phyloP scores from a whole-genome alignment of 768 basidiomycete genomes.

The Calocera viscosa region DNA sequence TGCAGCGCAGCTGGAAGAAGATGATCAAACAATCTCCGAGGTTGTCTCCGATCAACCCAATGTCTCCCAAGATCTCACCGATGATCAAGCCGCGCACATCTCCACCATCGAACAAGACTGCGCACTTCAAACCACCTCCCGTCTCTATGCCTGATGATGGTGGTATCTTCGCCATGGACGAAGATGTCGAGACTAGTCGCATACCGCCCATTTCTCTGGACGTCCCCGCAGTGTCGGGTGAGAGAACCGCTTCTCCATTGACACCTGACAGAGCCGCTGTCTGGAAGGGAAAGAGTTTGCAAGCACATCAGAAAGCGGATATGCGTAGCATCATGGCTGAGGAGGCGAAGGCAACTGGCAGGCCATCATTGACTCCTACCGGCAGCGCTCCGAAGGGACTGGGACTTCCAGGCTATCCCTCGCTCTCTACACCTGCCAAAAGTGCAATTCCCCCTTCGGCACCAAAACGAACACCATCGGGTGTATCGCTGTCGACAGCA shows the following conservation, averaged over 20 bases:
- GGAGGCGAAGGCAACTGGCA: slow-evolving; percentile 32
- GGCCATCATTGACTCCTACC: slow-evolving; percentile 9
- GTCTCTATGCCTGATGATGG: slow-evolving; percentile 33
- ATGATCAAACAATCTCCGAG: slow-evolving; percentile 22
- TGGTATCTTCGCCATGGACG: slow-evolving; percentile 79
- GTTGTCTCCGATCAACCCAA: slow-evolving; percentile 26
- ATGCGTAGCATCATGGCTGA: slow-evolving; percentile 83
- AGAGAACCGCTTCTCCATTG: slow-evolving; percentile 13
- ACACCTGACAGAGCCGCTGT: slow-evolving; percentile 22
- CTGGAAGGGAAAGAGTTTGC: slow-evolving; percentile 13
- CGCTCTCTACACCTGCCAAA: slow-evolving; percentile 6
- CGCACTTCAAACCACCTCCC: slow-evolving; percentile 22
- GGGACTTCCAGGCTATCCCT: slow-evolving; percentile 13
- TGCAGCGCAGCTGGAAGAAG: slow-evolving; percentile 29
- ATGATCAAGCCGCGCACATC: slow-evolving; percentile 14
- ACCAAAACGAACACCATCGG: slow-evolving; percentile 8
- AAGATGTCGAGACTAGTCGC: slow-evolving; percentile 30
- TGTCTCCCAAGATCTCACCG: slow-evolving; percentile 12
- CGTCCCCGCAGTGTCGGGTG: neutral
- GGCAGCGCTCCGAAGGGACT: slow-evolving; percentile 12
- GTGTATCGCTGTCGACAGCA: slow-evolving; percentile 14
- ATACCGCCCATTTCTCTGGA: slow-evolving; percentile 23
- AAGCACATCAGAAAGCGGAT: slow-evolving; percentile 43
- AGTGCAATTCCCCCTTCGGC: slow-evolving; percentile 7
- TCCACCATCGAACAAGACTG: slow-evolving; percentile 20